These are phyloP conservation scores for Penicillium arizonense DNA, from an alignment of 495 filamentous ascomycete genomes.

Conservation along the genomic window DNA sequence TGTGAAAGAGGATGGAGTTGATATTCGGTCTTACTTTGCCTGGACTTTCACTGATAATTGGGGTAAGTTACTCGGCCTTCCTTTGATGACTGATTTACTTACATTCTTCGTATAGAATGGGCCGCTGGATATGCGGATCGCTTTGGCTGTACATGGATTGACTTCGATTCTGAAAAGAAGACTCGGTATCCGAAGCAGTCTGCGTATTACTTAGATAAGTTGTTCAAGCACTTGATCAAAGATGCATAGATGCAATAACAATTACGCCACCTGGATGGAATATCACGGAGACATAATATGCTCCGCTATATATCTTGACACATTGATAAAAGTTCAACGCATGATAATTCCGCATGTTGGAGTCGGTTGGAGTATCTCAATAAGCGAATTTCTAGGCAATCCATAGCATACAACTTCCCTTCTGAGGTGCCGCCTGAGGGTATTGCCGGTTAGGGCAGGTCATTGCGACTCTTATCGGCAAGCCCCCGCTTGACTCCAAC, in stretches of 20 bases:
- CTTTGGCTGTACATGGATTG: conserved; percentile 45
- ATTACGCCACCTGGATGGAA: not conserved
- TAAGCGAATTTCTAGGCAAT: not conserved
- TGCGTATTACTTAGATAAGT: conserved; percentile 39
- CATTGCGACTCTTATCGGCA: conserved; percentile 16
- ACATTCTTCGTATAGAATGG: conserved; percentile 33
- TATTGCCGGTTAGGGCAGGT: conserved; percentile 13
- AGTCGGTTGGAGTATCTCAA: not conserved
- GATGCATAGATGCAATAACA: conserved; percentile 6
- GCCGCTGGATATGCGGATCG: conserved; percentile 47
- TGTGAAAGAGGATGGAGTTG: conserved; percentile 41
- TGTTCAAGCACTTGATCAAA: conserved; percentile 40
- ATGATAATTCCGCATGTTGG: not conserved
- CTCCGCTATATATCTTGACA: not conserved
- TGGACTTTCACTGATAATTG: conserved; percentile 51
- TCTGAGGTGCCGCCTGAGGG: not conserved
- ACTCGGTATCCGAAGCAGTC: conserved; percentile 46
- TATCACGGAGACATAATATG: not conserved
- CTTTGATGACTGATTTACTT: conserved; percentile 3
- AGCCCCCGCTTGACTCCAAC: conserved; percentile 25
- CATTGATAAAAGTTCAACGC: not conserved
- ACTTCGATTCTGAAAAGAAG: conserved; percentile 45
- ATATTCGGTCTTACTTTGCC: conserved; percentile 48
- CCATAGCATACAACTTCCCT: not conserved
- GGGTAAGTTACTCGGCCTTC: conserved; percentile 15